phyloP scores from a whole-genome alignment of 116 monocot genomes.

The Phalaenopsis hybrid region DNA sequence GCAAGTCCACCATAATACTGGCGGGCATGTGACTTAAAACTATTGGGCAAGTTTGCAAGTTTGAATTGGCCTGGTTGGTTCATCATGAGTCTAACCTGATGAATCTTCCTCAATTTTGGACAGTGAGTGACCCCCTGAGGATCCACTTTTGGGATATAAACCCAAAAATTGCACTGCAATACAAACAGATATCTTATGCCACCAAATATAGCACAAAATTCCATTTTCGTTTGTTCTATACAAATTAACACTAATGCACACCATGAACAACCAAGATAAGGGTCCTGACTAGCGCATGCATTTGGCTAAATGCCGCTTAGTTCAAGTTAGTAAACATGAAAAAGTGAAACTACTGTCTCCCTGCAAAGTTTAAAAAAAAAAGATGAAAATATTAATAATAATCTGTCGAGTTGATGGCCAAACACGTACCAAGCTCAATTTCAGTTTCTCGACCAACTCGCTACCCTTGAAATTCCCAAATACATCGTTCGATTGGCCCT shows the following conservation, averaged over 20 bases:
- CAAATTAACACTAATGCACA: background rate
- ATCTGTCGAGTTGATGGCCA: background rate
- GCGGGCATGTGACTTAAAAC: no score
- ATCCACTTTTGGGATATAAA: background rate
- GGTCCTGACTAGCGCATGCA: background rate
- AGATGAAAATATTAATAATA: background rate
- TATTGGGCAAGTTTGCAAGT: no score
- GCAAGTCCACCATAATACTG: no score
- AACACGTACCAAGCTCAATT: conserved; percentile 62
- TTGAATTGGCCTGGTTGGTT: no score
- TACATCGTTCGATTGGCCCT: conserved; percentile 54
- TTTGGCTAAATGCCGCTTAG: no score
- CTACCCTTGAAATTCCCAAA: conserved; percentile 44
- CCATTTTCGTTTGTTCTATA: background rate
- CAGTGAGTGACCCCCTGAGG: no score
- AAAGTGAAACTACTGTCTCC: no score
- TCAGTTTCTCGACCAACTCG: conserved; percentile 80
- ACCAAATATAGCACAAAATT: background rate
- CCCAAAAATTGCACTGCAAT: background rate
- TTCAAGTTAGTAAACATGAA: no score
- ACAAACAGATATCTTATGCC: background rate
- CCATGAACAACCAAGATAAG: background rate
- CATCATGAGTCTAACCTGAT: no score
- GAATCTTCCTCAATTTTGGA: no score
- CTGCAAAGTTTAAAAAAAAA: no score